phyloP scores from a whole-genome alignment of 441 rosid genomes.

The Flueggea neowawraea region DNA sequence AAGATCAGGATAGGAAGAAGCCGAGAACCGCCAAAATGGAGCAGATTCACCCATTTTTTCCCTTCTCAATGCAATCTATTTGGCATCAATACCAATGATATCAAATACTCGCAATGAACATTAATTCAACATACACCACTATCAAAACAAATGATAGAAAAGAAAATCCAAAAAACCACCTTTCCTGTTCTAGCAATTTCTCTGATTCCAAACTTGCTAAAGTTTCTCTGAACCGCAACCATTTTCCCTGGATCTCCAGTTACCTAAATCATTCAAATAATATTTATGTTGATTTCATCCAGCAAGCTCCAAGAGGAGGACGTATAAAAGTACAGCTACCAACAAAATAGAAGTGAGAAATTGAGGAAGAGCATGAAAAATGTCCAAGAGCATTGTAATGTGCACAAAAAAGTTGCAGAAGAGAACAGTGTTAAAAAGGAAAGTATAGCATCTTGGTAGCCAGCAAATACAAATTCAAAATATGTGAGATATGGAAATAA shows the following conservation, averaged over 20 bases:
- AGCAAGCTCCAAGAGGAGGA: background rate
- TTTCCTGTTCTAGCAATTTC: constrained; percentile 98
- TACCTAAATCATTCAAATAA: constrained; percentile 37
- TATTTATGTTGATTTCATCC: background rate
- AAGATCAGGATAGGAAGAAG: constrained; percentile 98
- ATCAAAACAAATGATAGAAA: constrained; percentile 11
- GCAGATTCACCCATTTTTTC: constrained; percentile 94
- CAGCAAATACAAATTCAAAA: too few relatives aligned
- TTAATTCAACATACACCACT: background rate
- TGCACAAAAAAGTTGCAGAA: background rate
- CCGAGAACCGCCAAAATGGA: constrained; percentile 96
- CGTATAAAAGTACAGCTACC: background rate
- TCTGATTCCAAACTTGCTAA: constrained; percentile 87
- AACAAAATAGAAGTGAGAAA: background rate
- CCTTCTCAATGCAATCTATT: constrained; percentile 88
- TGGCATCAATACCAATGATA: constrained; percentile 2
- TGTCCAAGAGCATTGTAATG: background rate
- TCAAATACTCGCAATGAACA: constrained; percentile 3
- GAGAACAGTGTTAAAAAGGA: too few relatives aligned
- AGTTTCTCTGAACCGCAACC: constrained; percentile 68
- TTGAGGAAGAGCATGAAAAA: background rate
- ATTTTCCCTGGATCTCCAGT: constrained; percentile 98
- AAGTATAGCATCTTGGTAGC: too few relatives aligned
- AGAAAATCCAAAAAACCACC: constrained; percentile 36
- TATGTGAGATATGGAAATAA: too few relatives aligned